Base-by-base conservation (phyloP, 2,329 filamentous ascomycete species). In the Aschersonia sp. region DNA sequence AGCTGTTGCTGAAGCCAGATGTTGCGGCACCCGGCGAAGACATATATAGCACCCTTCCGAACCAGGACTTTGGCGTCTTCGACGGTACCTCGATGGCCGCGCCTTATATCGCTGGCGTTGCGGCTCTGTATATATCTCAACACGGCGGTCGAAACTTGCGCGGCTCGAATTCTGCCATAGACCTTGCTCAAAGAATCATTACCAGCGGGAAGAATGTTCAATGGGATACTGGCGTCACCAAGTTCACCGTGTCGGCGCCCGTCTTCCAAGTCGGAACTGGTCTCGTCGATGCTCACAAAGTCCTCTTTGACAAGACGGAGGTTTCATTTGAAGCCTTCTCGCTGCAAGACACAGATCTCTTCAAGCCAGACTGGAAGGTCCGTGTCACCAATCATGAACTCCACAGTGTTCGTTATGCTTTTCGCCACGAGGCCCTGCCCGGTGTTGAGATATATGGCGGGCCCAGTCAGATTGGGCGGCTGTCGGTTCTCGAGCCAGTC, bases 71-170 rank as follows among this genome's bases (percentile, higher is more conserved):
- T 51, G 65, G 65, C 10, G 61, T 71, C 5, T 60, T 72, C 47
- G 71, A 66, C 43, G 75, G 75, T 43, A 78, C 76, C 0, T 77
- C 72, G 1, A 78, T 79, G 75, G 69, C 74, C 1, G 69, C 69
- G 4, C 74, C 74, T 0, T 74, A 75, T 49, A 63, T 75, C 30
- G 72, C 74, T 40, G 74, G 72, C 10, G 61, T 73, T n/a, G 69
- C 68, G 3, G 70, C 69, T 5, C 56, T 74, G 30, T 72, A 68
- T 51, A 63, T 72, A 43, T 61, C 65, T 5, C 55, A 65, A 30
- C 57, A 66, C 47, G 69, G 69, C 2, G 68, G 69, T 1, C 63
- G 68, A 12, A 56, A 59, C 47, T 50, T 59, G 1, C 59, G 70
- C 48, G 69, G 69, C 3, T 53, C 55, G 9, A 56, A 54, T 1